Evolutionary conservation across 2,329 filamentous ascomycete genomes (phyloP).

Genomic region (Aspergillus sp.): DNA sequence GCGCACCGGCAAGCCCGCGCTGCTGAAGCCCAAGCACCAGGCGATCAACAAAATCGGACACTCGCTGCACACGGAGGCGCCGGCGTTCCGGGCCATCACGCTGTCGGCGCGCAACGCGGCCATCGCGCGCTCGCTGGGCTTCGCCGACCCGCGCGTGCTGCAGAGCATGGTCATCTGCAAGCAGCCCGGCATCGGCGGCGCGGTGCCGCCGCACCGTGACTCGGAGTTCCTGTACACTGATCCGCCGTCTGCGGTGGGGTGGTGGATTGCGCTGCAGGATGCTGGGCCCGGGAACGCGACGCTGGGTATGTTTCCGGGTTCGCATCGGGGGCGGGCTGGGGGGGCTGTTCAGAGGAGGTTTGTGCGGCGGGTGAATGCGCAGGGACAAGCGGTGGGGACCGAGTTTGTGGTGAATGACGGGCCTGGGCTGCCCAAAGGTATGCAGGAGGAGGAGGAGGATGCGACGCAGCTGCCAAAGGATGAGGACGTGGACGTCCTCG

Average conservation of each 20-base stretch:
- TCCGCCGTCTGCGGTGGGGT: conserved; percentile 85
- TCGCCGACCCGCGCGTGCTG: conserved; percentile 71
- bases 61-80: conserved; percentile 67
- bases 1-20: conserved; percentile 54
- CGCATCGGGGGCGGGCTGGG: conserved; percentile 57
- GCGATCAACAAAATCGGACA: conserved; percentile 92
- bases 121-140: conserved; percentile 71
- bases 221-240: conserved; percentile 89
- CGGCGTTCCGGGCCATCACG: conserved; percentile 61
- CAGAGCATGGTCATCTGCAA: conserved; percentile 99
- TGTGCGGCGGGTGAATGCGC: conserved; percentile 54
- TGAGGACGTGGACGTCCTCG: conserved; percentile 68
- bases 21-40: conserved; percentile 74
- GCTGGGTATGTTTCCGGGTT: conserved; percentile 79
- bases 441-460: conserved; percentile 42
- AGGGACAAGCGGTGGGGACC: conserved; percentile 44
- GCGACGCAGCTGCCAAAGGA: conserved; percentile 32
- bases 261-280: conserved; percentile 97
- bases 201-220: conserved; percentile 89
- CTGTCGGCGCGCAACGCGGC: conserved; percentile 51
- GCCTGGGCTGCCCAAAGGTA: conserved; percentile 59
- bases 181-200: conserved; percentile 91
- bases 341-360: conserved; percentile 71
- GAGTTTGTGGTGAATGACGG: conserved; percentile 72
- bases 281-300: conserved; percentile 84